Conservation (phyloP, 2,329 filamentous ascomycete genomes). For the Cladophialophora chaetospira region DNA sequence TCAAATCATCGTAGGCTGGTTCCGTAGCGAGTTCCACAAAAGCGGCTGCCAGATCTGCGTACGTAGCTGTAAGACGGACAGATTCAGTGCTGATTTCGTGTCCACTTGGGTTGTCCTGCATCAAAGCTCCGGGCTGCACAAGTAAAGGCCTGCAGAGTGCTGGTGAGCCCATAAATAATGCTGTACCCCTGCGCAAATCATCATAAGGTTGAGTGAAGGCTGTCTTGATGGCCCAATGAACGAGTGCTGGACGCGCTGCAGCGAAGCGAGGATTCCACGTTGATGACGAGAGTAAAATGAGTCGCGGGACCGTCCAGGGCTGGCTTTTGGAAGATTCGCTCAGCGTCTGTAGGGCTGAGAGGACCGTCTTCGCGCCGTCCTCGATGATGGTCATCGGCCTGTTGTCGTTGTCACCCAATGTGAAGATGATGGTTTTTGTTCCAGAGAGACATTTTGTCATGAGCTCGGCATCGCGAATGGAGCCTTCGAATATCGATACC, state of each 20-base stretch:
- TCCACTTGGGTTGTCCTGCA: slow-evolving; percentile 9
- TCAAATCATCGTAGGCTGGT: background rate
- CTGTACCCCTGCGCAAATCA: slow-evolving; percentile 8
- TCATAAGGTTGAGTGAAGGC: slow-evolving; percentile 14
- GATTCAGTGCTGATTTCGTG: slow-evolving; percentile 8
- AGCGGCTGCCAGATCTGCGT: slow-evolving; percentile 7
- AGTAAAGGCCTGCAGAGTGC: slow-evolving; percentile 4
- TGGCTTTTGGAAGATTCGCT: background rate
- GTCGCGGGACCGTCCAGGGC: background rate
- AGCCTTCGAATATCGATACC: slow-evolving; percentile 9
- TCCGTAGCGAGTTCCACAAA: slow-evolving; percentile 7
- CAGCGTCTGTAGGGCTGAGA: slow-evolving; percentile 4
- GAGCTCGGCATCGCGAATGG: background rate
- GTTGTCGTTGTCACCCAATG: slow-evolving; percentile 15
- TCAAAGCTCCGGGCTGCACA: slow-evolving; percentile 7
- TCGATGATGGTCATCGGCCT: slow-evolving; percentile 4
- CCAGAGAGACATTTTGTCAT: slow-evolving; percentile 14
- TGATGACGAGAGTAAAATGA: slow-evolving; percentile 11
- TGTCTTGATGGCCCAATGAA: slow-evolving; percentile 18
- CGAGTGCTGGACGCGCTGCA: slow-evolving; percentile 1
- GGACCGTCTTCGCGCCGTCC: slow-evolving; percentile 7
- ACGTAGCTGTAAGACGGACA: background rate
- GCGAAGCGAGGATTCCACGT: slow-evolving; percentile 14
- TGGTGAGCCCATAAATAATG: background rate
- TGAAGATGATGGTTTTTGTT: slow-evolving; percentile 9